Base-by-base conservation (phyloP, 306 rosid genomes). In the Canavalia gladiata region DNA sequence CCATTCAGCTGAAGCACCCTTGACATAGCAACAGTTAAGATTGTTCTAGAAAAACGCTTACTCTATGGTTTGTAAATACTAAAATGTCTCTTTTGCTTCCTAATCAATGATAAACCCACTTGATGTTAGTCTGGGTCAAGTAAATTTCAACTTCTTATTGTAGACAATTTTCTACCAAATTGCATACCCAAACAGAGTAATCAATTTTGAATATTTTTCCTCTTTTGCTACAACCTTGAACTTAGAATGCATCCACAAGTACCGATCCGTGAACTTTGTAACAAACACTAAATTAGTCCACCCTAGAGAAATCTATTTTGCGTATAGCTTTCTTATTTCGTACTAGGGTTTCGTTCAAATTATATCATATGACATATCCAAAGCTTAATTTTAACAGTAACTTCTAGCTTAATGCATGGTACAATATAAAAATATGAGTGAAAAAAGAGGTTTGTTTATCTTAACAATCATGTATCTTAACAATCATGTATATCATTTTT, bases 11-110 rank as follows among this genome's bases (percentile, higher is more conserved):
- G 35, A 78, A 65, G 80, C 68, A 42, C 42, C 46, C 4, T 78
- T 83, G 65, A 73, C 71, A 63, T 72, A 41, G 35, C 81, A 85
- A 81, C 83, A 54, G 60, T 72, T 76, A 7, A 51, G 74, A 74
- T 28, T 6, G 54, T 68, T 84, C 37, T 13, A 18, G 71, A 72
- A 81, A 56, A 62, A 35, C 75, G 29, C 10, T 46, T 35, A 9
- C 47, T 52, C 39, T n/a, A 31, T 81, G 47, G 50, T 60, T 60
- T 60, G 41, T 7, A 33, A 8, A 33, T 60, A 59, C n/a, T 39
- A 39, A 18, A 18, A 51, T 62, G 30, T 33, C 49, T 9, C 37
- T 60, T 33, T 60, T 46, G 58, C 59, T 28, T n/a, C 37, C 10
- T 7, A 52, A 39, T 66, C 42, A 52, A 52, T 51, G 60, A 78